Base-by-base conservation (phyloP, 192 early-diverging fungal species). In the Backusella tuberculispora region DNA sequence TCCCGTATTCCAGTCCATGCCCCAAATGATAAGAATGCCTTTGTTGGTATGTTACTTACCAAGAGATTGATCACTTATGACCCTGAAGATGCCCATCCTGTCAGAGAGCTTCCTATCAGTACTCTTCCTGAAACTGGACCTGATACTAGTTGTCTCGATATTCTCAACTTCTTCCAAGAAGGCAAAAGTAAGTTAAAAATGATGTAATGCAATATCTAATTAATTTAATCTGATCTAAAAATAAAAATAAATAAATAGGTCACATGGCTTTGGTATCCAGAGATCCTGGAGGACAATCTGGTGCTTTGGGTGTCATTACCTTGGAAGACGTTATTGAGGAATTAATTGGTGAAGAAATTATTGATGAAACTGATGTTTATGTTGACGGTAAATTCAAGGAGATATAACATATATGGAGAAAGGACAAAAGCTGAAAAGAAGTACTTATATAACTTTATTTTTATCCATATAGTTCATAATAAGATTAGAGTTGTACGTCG, bases 311-410 rank as follows among this genome's bases (percentile, higher is more conserved):
- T 40, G 88, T 93, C 24, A 89, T 94, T 45, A 94, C 93, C 2
- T 81, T 94, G 45, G 93, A 94, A 73, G 93, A 94, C 77, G 91
- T 94, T 13, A 94, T 94, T 73, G 93, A 95, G 81, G 93, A 93
- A 75, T 80, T 95, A 19, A 90, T 95, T 71, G 91, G 91, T 44
- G 93, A 95, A 48, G 72, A 74, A 71, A 74, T 67, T 47, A 43
- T 79, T 12, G 78, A 73, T 65, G 69, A 79, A 66, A 79, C 74
- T 12, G 72, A 75, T 66, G 74, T 75, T 38, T 71, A 71, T 70
- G 72, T 71, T 13, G 73, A 71, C 44, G 69, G 72, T 79, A 79
- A 67, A 40, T 1, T 19, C 17, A 17, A 8, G 21, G 24, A 38
- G 40, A 69, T 14, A 60, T 12, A 42, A 64, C 2, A 50, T 14